Percentiles rank a stretch among this genome's conserved stretches.
These are phyloP conservation scores for Eremothecium gossypii DNA, from an alignment of 1,139 yeast genomes.

Conservation along the genomic window DNA sequence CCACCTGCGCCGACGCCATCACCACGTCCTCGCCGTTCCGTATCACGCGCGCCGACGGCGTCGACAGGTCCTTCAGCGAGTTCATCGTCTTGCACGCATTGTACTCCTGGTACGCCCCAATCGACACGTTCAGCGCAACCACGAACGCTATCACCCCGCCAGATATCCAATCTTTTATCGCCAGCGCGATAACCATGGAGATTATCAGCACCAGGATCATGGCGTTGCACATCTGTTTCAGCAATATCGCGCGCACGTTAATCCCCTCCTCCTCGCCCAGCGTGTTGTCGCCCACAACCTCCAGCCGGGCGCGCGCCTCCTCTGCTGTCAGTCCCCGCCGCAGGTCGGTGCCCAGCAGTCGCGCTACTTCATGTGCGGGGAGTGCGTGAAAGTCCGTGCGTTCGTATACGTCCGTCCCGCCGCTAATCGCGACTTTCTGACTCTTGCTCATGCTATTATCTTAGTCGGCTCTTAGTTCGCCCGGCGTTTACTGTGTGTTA, in stretches of 20 bases:
- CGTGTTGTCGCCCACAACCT: constrained; percentile 41
- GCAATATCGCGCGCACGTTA: constrained; percentile 55
- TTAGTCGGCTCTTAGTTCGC: too few species aligned
- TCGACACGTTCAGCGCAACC: constrained; percentile 83
- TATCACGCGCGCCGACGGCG: constrained; percentile 85
- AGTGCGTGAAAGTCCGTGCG: constrained; percentile 29
- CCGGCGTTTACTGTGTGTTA: too few species aligned
- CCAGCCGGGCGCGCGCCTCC: constrained; percentile 63
- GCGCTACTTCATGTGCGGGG: constrained; percentile 51
- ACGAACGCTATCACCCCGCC: constrained; percentile 87
- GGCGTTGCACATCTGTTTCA: constrained; percentile 85
- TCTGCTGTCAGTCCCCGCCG: constrained; percentile 50
- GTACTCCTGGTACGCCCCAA: constrained; percentile 92
- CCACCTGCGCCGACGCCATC: constrained; percentile 73
- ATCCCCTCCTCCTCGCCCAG: constrained; percentile 33
- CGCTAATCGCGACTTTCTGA: too few species aligned
- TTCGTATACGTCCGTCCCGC: constrained; percentile 1
- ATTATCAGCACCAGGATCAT: constrained; percentile 79
- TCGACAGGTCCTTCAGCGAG: constrained; percentile 83
- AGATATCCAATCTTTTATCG: constrained; percentile 91
- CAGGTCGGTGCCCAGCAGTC: constrained; percentile 53
- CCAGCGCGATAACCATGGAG: constrained; percentile 73
- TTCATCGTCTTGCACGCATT: constrained; percentile 89
- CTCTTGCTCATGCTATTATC: too few species aligned
- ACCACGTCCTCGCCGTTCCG: constrained; percentile 66